phyloP scores from a whole-genome alignment of 352 stramenopile species.

The Phytophthora litchii region DNA sequence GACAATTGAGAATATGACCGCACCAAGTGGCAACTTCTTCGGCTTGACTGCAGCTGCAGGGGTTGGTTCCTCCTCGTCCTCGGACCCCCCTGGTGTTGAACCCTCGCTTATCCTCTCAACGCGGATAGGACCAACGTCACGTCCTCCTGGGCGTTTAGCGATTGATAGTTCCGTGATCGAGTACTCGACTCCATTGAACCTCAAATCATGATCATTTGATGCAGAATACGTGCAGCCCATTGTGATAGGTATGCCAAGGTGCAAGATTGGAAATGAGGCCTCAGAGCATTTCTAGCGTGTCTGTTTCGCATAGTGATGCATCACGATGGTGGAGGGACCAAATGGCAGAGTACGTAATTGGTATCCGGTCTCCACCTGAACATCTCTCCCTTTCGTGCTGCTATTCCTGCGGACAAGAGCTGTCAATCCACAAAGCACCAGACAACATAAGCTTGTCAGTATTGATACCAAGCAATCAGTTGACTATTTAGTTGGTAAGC shows the following conservation, averaged over 20 bases:
- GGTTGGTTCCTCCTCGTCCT: constrained; percentile 1
- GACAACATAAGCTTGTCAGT: constrained; percentile 6
- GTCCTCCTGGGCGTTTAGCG: constrained; percentile 32
- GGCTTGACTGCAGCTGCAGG: constrained; percentile 2
- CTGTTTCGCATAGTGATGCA: not conserved
- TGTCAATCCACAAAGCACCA: constrained; percentile 23
- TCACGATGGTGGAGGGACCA: not conserved
- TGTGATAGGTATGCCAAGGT: not conserved
- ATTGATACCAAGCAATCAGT: not conserved
- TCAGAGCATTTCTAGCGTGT: constrained; percentile 2
- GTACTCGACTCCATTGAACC: constrained; percentile 14
- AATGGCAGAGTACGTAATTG: constrained; percentile 19
- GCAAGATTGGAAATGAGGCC: constrained; percentile 20
- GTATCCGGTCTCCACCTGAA: constrained; percentile 24
- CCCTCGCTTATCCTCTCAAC: not conserved
- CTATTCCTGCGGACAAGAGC: constrained; percentile 6
- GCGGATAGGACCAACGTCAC: constrained; percentile 26
- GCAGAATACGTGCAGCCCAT: constrained; percentile 50
- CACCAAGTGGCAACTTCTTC: constrained; percentile 14
- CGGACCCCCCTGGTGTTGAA: not conserved
- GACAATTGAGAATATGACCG: constrained; percentile 31
- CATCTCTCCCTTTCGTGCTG: constrained; percentile 12
- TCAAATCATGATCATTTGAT: constrained; percentile 36
- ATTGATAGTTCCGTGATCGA: constrained; percentile 29
- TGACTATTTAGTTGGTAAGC: too few species aligned